Base-by-base conservation (phyloP, 75 land plant species). In the Pinus albicaulis region DNA sequence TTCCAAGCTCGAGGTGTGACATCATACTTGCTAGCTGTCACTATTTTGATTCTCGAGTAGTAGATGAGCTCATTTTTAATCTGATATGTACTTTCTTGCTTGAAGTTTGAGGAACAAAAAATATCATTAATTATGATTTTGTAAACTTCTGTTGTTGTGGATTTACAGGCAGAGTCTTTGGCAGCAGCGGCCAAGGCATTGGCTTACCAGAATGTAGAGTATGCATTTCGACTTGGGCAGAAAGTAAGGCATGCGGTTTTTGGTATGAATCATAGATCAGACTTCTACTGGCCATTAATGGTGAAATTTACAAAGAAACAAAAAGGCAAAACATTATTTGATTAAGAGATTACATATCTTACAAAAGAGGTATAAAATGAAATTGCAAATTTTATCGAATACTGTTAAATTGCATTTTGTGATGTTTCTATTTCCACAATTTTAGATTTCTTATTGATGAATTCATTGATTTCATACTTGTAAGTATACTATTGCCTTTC, bases 131-230 rank as follows among this genome's bases (percentile, higher is more conserved):
- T 55, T 3, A 48, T 13, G 25, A 55, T 8, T 41, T 14, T 4
- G 13, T 17, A 55, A 13, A 48, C 16, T 72, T 72, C 4, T 55
- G 38, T 52, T 22, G 79, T 71, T 72, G 14, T 38, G 66, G 26
- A 25, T 59, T 59, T 64, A 61, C 82, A 89, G 88, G 86, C 90
- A 57, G 96, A 98, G 28, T 83, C 99, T 74, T 56, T 98, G 58
- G 93, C 99, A 72, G 95, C 92, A 26, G 84, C 93, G 56, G 99
- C 95, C 70, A 95, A 78, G 75, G 93, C 93, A 55, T 79, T 95
- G 82, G 88, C 82, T 23, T 89, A 78, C 78, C 89, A 95, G 73
- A 87, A 83, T 80, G 82, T 70, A 7, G 77, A 89, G 60, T 98
- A 89, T 65, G 75, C 77, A 38, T 98, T 89, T 84, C 90, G 96